Evolutionary conservation across 1,284 basidiomycete genomes (phyloP), one percentile per base, ranked within the genome.

Genomic region (Tilletia caries): DNA sequence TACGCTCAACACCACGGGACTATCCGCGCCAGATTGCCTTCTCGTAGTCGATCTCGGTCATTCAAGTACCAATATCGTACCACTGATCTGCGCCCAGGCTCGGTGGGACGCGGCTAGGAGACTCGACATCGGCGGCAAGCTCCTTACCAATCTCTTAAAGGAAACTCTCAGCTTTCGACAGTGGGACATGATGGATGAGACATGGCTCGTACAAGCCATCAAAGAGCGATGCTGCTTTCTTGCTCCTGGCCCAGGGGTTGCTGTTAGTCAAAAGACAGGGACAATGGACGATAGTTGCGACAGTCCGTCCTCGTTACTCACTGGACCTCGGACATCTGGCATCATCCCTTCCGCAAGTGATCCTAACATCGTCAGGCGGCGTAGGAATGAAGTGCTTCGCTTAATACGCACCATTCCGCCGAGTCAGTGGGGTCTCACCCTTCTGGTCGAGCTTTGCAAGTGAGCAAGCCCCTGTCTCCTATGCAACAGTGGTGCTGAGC

Each of bases 131-230:
- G 94, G 94, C 66, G 95, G 95, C 66, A 96, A 96, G 84, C 86
- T 97, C 15, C 84, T 98, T 68, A 97, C 95, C 32, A 97, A 96
- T 84, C 91, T 95, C 67, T 87, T 98, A 43, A 96, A 97, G 80
- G 92, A 95, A 81, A 87, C 94, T 65, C 89, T 95, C 13, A 95
- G 93, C 13, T 97, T 92, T 83, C 89, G 93, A 37, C 95, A 98
- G 80, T 95, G 92, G 91, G 93, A 97, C 83, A 93, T 97, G 91
- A 93, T 94, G 89, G 93, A 97, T 81, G 91, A 96, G 84, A 93
- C 92, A 0, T 89, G 91, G 83, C 90, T 97, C 78, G 91, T 96
- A 85, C 93, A 94, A 84, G 88, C 91, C 73, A 90, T 94, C 77
- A 94, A 95, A 82, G 92, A 92, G 81, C 84, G 87, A 15, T 94